Base-by-base conservation (phyloP, 768 basidiomycete species). In the Asterophora lycoperdoides region DNA sequence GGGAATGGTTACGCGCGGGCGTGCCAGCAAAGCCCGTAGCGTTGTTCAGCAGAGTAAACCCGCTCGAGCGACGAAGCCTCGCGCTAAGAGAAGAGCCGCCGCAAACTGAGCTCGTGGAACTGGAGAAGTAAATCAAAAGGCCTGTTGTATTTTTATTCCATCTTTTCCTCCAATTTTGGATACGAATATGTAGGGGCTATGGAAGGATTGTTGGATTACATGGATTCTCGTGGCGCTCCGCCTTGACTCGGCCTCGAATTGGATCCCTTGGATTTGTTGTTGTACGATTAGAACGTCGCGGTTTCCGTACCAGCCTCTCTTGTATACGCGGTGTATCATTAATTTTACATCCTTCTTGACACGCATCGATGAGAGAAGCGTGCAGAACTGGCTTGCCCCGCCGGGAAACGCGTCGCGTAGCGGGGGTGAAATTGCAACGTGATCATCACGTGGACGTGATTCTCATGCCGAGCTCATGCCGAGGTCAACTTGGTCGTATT, bases 1-100 rank as follows among this genome's bases (percentile, higher is more conserved):
- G n/a, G 66, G 67, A 5, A 69, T 70, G 64, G 59, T 68, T 18
- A 73, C 72, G 51, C 70, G 72, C 26, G 66, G 70, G 28, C 63
- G 71, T 44, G 65, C 62, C 15, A 60, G 48, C 19, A 57, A 53
- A 43, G 53, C 53, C 26, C 52, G 52, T 9, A 35, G 14, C 17
- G 34, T 34, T 15, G 35, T 39, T 15, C 46, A 30, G 17, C 44
- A 36, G 19, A 35, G 42, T n/a, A 48, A 55, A 49, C n/a, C 49
- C 5, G 29, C 8, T 36, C 46, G 38, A 19, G 32, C 46, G 46
- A 38, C 15, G 18, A 55, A 45, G 46, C 36, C 44, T 32, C 54
- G 54, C 19, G 41, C 39, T 35, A 55, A 46, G 47, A 51, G 46
- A 46, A 44, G 48, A 49, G 33, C 23, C 20, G 44, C 35, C 20